Percentiles rank a stretch among this genome's conserved stretches.
These are phyloP conservation scores for Rhodomyrtus tomentosa DNA, from an alignment of 345 rosid species.

Conservation along the genomic window DNA sequence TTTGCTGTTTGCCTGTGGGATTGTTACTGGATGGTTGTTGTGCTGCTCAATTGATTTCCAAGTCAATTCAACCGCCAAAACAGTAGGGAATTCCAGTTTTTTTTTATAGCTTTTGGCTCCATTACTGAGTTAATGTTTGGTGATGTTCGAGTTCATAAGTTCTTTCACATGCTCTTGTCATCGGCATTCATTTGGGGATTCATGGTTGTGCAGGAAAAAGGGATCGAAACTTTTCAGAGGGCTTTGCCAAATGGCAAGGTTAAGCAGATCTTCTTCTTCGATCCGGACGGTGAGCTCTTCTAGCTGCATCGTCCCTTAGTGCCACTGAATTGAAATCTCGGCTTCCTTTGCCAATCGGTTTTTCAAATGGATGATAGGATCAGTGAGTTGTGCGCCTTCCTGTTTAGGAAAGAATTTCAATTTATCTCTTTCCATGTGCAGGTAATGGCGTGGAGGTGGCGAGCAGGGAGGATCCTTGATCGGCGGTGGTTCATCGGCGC, in stretches of 20 bases:
- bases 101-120: not conserved
- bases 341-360: not conserved
- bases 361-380: not conserved
- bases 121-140: not conserved
- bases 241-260: constrained; percentile 57
- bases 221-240: constrained; percentile 60
- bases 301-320: not conserved
- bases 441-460: constrained; percentile 95
- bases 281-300: constrained; percentile 69
- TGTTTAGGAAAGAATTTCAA: not conserved
- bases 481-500: not conserved
- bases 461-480: constrained; percentile 24
- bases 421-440: constrained; percentile 11
- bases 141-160: not conserved
- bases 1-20: not conserved
- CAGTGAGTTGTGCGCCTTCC: not conserved
- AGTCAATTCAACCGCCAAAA: not conserved
- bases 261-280: constrained; percentile 89
- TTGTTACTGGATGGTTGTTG: not conserved
- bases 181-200: not conserved
- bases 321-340: not conserved
- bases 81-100: not conserved
- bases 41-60: not conserved
- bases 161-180: not conserved
- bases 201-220: constrained; percentile 49